Evolutionary conservation across 1,284 basidiomycete species (phyloP), one percentile per base, ranked within the genome.

Genomic region (Fomitopsis schrenkii): DNA sequence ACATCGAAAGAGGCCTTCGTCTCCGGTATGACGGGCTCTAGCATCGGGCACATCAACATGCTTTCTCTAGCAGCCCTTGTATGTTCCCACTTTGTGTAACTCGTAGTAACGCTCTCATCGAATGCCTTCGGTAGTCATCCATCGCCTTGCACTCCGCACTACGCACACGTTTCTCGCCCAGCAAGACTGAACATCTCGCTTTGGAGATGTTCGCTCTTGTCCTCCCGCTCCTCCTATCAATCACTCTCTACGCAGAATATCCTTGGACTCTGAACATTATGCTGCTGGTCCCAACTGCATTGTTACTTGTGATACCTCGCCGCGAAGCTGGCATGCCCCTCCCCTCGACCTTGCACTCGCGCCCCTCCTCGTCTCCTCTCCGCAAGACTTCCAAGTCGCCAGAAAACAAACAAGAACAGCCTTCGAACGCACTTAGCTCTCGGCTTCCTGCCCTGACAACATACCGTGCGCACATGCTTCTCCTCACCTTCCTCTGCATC

Each of bases 401-500:
- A 58, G 63, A 17, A 63, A 38, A 36, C 52, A 62, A 2, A 26
- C 40, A 9, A 48, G 58, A 19, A 55, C 28, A 48, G 62, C 48
- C 63, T 19, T 30, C 56, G 46, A 35, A 56, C 57, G 59, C 61
- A 54, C 22, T 62, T 15, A 69, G 83, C 38, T 64, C 75, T 12
- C 81, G 80, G 0, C 73, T 92, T 22, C 83, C 90, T 0, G 90
- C 94, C 54, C 75, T 99, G 59, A 93, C 95, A 8, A 87, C 91
- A 0, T 99, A 97, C 73, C 82, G 97, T 54, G 88, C 95, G 1
- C 94, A 98, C 71, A 96, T 98, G 94, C 91, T 99, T 83, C 77
- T 98, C 38, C 86, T 99, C 81, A 98, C 97, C 0, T 77, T 91
- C 45, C 81, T 97, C 48, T 90, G 88, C 44, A 99, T 99, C 64